phyloP scores from a whole-genome alignment of 805 yeast genomes.

The Dipodascus albidus region DNA sequence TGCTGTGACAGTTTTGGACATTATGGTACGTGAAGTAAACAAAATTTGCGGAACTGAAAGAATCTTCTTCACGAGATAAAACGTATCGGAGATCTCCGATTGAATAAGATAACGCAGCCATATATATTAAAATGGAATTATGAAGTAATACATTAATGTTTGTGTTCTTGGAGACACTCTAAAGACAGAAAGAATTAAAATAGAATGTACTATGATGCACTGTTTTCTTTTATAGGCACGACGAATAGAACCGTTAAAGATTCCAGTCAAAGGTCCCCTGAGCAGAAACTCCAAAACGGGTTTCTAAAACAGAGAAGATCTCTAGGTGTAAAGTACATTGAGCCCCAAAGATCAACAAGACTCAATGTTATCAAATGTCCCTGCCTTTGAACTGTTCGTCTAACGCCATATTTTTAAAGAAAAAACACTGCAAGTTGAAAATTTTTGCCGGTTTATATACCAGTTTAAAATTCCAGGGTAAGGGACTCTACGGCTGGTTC shows the following conservation, averaged over 20 bases:
- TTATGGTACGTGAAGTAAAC: not conserved
- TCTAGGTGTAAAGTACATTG: not conserved
- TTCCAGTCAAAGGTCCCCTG: not conserved
- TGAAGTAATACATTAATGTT: too few relatives aligned
- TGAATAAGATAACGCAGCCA: too few relatives aligned
- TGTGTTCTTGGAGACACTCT: slow-evolving; percentile 9
- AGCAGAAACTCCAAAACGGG: not conserved
- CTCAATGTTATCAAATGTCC: not conserved
- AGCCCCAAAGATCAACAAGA: not conserved
- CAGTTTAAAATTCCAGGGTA: not conserved
- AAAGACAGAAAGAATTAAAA: slow-evolving; percentile 2
- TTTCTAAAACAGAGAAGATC: not conserved
- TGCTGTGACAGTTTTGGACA: slow-evolving; percentile 29
- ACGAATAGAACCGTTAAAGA: not conserved
- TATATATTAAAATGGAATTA: too few relatives aligned
- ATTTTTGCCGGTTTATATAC: not conserved
- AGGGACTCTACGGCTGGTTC: too few relatives aligned
- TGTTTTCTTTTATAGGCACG: not conserved
- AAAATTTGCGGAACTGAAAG: too few relatives aligned
- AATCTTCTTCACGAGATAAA: too few relatives aligned
- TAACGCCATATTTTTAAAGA: not conserved
- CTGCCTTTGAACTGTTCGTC: not conserved
- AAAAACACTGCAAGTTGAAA: not conserved
- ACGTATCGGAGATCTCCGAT: not conserved
- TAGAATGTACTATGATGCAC: slow-evolving; percentile 9